Percentiles rank a stretch among this genome's conserved stretches.
Evolutionary conservation across 2,329 filamentous ascomycete species (phyloP).

Genomic region (Cryoendolithus antarcticus): DNA sequence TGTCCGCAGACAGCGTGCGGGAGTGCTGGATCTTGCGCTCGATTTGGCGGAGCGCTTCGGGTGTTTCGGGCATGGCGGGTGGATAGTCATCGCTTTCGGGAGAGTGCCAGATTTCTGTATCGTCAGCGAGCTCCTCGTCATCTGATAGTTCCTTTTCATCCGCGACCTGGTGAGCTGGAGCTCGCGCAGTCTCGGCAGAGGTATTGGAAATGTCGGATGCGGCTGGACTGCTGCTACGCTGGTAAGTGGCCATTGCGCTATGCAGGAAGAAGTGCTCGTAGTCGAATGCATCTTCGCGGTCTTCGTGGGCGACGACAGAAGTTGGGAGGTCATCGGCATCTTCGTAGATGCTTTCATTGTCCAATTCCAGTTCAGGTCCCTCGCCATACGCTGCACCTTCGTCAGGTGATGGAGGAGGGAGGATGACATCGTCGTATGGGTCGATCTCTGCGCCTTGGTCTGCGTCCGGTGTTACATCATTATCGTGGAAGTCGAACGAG

Average conservation of each 20-base stretch:
- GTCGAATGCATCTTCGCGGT: slow-evolving; percentile 88
- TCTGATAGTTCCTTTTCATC: slow-evolving; percentile 9
- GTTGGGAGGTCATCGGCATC: slow-evolving; percentile 25
- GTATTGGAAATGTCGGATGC: slow-evolving; percentile 23
- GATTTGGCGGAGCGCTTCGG: slow-evolving; percentile 21
- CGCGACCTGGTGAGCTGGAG: slow-evolving; percentile 8
- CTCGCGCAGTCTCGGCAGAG: slow-evolving; percentile 37
- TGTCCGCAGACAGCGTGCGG: slow-evolving; percentile 46
- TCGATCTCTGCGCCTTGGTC: slow-evolving; percentile 1
- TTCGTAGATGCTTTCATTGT: slow-evolving; percentile 29
- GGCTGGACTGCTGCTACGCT: slow-evolving; percentile 32
- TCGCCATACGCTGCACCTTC: slow-evolving; percentile 7
- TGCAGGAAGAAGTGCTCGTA: slow-evolving; percentile 94
- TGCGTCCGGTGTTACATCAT: slow-evolving; percentile 3
- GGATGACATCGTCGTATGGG: slow-evolving; percentile 15
- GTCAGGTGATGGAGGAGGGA: slow-evolving; percentile 14
- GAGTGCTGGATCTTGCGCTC: slow-evolving; percentile 24
- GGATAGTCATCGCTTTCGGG: slow-evolving; percentile 1
- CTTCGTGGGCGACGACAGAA: slow-evolving; percentile 55
- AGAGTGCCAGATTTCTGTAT: too few relatives aligned
- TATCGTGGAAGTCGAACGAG: slow-evolving; percentile 4
- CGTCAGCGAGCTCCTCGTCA: slow-evolving; percentile 8
- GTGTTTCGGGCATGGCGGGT: slow-evolving; percentile 20
- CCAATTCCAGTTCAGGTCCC: slow-evolving; percentile 5
- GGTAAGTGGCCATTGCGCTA: slow-evolving; percentile 74